Evolutionary conservation across 208 protist genomes (phyloP), one percentile per base, ranked within the genome.

Genomic region (Polymyxa betae): DNA sequence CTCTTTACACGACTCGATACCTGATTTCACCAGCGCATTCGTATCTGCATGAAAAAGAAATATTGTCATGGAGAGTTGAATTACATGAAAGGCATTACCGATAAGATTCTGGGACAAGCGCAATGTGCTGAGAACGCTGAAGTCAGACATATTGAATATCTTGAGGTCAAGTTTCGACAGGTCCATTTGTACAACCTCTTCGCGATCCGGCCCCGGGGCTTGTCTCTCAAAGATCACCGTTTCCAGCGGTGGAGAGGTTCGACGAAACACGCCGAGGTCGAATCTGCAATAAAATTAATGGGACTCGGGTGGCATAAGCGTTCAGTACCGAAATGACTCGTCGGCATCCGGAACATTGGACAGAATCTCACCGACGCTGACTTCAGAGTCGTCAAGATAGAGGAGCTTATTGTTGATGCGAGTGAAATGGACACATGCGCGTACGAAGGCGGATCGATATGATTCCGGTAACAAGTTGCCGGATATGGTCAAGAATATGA

Each of bases 251-350:
- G 72, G 72, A 20, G 72, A 5, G n/a, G 16, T 82, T 35, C 72
- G 72, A 35, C 72, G 72, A 82, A 38, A n/a, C 5, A 82, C 72
- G n/a, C 16, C 72, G 16, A 82, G 72, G 72, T 82, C 72, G n/a
- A 82, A 82, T n/a, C 72, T 82, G 72, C 54, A 66, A 16, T 29
- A 66, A 66, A 66, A 16, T 16, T 29, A 32, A 32, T 16, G 29
- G 16, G 54, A 66, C 20, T 66, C 16, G 54, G 20, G 54, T 16
- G 29, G 54, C 54, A 29, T 66, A 29, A 32, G 54, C 54, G 54
- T 66, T 29, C 20, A 29, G 20, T 66, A 66, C 54, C 54, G 16
- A 43, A 82, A 82, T 5, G 5, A 5, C n/a, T 82, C 72, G 16
- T 35, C 40, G 72, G 10, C n/a, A n/a, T 43, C 72, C n/a, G 5